Base-by-base conservation (phyloP, 2,329 filamentous ascomycete genomes). In the Dendrostoma leiphaemia region DNA sequence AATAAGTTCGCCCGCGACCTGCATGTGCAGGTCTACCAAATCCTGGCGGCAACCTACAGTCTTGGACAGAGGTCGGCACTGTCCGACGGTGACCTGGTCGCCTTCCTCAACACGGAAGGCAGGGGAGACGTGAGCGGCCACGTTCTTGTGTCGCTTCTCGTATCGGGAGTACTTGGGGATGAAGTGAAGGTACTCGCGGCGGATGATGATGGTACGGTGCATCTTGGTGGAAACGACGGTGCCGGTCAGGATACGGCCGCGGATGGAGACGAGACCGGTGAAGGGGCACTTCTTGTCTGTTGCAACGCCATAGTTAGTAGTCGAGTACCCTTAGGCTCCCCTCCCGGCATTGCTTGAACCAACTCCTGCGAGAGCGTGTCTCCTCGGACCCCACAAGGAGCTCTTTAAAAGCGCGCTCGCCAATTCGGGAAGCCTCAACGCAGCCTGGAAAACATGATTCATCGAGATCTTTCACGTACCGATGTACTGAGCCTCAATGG, bases 271-370 rank as follows among this genome's bases (percentile, higher is more conserved):
- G 77, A 93, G 84, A 77, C 95, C 95, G 69, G 91, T 96, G 89
- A 99, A 99, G 68, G 94, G 94, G 89, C 94, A 99, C 86, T 99
- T 99, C 91, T 99, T 99, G 89, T 99, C 94, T 96, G 73, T 71
- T 63, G n/a, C 40, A 21, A 59, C 23, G 55, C 45, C 15, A 23
- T 17, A 17, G 50, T 61, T 51, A 55, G 60, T 60, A 58, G 57
- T 59, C 10, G 50, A 40, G 53, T 49, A 49, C 31, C 10, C 8
- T n/a, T 37, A 28, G 43, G 9, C 21, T 48, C 26, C 44, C 28
- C 34, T 44, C 38, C 46, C 21, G 6, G 34, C 46, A 2, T 44
- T 32, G 31, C 29, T 26, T 23, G 26, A 7, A 41, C 31, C 24
- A 24, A 31, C 13, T 34, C 32, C 38, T 53, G 9, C 17, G 9